Evolutionary conservation across 306 rosid species (phyloP).

Genomic region (Vicia sativa): DNA sequence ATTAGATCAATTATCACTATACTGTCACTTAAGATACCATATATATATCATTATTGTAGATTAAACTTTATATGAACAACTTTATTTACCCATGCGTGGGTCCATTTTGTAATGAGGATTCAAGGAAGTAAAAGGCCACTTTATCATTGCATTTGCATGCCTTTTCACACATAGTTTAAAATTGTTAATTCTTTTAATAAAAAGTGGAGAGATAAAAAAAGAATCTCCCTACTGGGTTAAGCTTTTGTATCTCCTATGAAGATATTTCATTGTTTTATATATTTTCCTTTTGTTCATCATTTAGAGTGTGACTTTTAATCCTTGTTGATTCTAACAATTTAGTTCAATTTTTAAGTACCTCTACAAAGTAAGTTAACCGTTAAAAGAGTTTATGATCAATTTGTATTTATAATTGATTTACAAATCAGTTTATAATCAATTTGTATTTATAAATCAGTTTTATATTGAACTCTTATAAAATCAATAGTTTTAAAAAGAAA

Average conservation of each 20-base stretch:
- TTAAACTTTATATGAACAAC: neutral
- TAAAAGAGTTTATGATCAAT: no score
- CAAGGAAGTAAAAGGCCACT: conserved; percentile 39
- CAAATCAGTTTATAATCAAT: no score
- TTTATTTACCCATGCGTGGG: neutral
- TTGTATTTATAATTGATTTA: no score
- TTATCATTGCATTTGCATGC: conserved; percentile 29
- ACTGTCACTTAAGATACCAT: conserved; percentile 18
- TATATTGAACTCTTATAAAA: no score
- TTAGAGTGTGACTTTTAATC: no score
- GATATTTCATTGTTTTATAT: neutral
- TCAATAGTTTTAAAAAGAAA: no score
- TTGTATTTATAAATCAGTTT: no score
- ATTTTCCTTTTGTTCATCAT: no score
- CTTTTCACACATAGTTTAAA: conserved; percentile 30
- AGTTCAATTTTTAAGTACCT: no score
- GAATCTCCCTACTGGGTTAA: conserved; percentile 42
- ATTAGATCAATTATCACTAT: conserved; percentile 22
- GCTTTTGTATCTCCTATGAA: conserved; percentile 4
- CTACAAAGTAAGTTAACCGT: no score
- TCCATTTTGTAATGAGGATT: conserved; percentile 25
- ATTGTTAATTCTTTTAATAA: conserved; percentile 31
- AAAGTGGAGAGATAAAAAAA: conserved; percentile 28
- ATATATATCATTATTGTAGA: no score
- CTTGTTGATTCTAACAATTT: no score